Conservation (phyloP, 768 basidiomycete genomes). For the Trametes meyenii region DNA sequence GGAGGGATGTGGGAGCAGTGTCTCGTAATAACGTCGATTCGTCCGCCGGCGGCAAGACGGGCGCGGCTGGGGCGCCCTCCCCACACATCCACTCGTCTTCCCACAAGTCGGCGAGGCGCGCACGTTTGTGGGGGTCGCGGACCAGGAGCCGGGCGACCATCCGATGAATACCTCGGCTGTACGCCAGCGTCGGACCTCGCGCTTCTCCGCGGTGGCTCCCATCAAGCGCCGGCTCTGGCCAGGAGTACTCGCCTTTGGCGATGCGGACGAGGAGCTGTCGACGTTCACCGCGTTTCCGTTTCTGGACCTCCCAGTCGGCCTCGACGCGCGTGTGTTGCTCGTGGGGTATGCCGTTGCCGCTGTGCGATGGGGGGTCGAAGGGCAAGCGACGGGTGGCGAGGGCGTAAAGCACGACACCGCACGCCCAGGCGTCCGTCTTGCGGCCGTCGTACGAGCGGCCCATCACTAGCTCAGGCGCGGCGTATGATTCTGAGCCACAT, state of each 20-base stretch:
- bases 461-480: constrained; percentile 55
- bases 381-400: constrained; percentile 71
- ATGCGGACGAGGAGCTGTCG: constrained; percentile 74
- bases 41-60: constrained; percentile 20
- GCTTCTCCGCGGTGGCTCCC: constrained; percentile 39
- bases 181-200: constrained; percentile 43
- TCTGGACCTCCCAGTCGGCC: constrained; percentile 30
- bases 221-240: constrained; percentile 47
- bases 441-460: constrained; percentile 76
- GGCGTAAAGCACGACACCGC: constrained; percentile 85
- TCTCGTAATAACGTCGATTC: constrained; percentile 10
- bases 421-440: constrained; percentile 87
- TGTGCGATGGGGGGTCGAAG: constrained; percentile 50
- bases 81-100: constrained; percentile 50
- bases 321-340: constrained; percentile 31
- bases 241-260: constrained; percentile 77
- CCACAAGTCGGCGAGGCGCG: constrained; percentile 66
- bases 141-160: constrained; percentile 68
- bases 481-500: constrained; percentile 89
- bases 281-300: constrained; percentile 41
- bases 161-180: constrained; percentile 47
- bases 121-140: constrained; percentile 67
- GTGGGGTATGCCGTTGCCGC: constrained; percentile 9
- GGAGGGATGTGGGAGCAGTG: not conserved
- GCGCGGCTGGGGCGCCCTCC: constrained; percentile 36